Evolutionary conservation across 164 flowering plant species (phyloP).

Genomic region (Stephania cephalantha): DNA sequence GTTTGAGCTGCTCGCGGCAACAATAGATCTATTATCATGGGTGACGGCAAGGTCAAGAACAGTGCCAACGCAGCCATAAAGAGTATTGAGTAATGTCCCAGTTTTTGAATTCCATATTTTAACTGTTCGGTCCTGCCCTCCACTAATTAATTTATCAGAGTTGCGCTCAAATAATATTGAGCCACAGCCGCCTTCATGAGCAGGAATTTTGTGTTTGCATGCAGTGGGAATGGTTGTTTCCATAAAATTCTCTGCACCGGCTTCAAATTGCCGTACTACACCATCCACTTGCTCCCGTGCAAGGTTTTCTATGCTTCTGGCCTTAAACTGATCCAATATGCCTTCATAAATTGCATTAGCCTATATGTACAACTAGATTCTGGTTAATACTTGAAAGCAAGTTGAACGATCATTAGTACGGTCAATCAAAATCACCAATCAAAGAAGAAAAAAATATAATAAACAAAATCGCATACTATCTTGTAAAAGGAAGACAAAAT

Average conservation of each 20-base stretch:
- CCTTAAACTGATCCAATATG: slow-evolving; percentile 53
- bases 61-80: slow-evolving; percentile 77
- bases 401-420: neutral
- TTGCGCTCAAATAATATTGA: slow-evolving; percentile 64
- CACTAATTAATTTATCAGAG: slow-evolving; percentile 67
- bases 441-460: neutral
- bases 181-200: slow-evolving; percentile 92
- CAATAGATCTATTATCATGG: slow-evolving; percentile 62
- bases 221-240: slow-evolving; percentile 55
- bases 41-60: slow-evolving; percentile 80
- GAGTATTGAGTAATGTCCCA: slow-evolving; percentile 45
- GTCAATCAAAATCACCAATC: neutral
- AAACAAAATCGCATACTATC: neutral
- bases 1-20: slow-evolving; percentile 93
- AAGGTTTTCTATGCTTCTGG: slow-evolving; percentile 57
- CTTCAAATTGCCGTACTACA: slow-evolving; percentile 74
- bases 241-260: slow-evolving; percentile 65
- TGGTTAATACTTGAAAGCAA: neutral
- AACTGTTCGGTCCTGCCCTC: slow-evolving; percentile 78
- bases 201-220: slow-evolving; percentile 60
- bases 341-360: slow-evolving; percentile 80
- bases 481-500: neutral
- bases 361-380: slow-evolving; percentile 25
- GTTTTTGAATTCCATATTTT: slow-evolving; percentile 85
- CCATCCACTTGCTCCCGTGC: slow-evolving; percentile 93